Evolutionary conservation across 192 early-diverging fungal species (phyloP).

Genomic region (Backusella psychrophila): DNA sequence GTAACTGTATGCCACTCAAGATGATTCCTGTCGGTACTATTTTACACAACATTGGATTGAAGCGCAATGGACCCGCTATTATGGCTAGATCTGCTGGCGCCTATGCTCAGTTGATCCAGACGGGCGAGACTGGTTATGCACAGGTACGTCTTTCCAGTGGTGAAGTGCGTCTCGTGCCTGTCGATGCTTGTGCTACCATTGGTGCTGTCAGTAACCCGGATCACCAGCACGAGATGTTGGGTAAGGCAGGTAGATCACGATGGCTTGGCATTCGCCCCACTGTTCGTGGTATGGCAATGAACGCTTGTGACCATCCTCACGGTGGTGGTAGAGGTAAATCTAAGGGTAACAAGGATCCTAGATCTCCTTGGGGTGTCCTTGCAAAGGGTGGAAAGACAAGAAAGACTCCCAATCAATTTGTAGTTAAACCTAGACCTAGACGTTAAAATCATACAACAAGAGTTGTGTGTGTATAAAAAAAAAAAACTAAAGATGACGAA

Average conservation of each 20-base stretch:
- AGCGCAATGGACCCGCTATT: conserved; percentile 71
- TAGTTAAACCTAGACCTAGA: conserved; percentile 64
- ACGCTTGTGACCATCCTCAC: conserved; percentile 93
- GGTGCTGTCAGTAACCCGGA: conserved; percentile 88
- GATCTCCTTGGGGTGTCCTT: conserved; percentile 88
- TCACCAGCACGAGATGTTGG: conserved; percentile 84
- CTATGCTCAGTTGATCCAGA: conserved; percentile 81
- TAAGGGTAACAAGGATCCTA: conserved; percentile 89
- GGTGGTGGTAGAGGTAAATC: conserved; percentile 94
- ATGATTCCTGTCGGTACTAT: conserved; percentile 92
- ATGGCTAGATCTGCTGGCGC: conserved; percentile 85
- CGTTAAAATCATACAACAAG: conserved; percentile 34
- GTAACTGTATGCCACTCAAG: conserved; percentile 87
- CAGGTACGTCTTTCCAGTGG: conserved; percentile 84
- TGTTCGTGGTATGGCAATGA: conserved; percentile 96
- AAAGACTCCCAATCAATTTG: conserved; percentile 61
- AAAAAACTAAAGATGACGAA: too few relatives aligned
- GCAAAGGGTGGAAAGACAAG: conserved; percentile 93
- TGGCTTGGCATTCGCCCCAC: conserved; percentile 86
- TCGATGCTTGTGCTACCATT: conserved; percentile 86
- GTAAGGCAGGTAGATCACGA: conserved; percentile 85
- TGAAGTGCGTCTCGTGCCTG: conserved; percentile 83
- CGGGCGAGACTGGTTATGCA: conserved; percentile 71
- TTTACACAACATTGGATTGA: conserved; percentile 85
- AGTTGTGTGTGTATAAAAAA: background rate